Percentiles rank a stretch among this genome's conserved stretches.
These are phyloP conservation scores for Pulveroboletus frians DNA, from an alignment of 768 basidiomycete genomes.

Conservation along the genomic window DNA sequence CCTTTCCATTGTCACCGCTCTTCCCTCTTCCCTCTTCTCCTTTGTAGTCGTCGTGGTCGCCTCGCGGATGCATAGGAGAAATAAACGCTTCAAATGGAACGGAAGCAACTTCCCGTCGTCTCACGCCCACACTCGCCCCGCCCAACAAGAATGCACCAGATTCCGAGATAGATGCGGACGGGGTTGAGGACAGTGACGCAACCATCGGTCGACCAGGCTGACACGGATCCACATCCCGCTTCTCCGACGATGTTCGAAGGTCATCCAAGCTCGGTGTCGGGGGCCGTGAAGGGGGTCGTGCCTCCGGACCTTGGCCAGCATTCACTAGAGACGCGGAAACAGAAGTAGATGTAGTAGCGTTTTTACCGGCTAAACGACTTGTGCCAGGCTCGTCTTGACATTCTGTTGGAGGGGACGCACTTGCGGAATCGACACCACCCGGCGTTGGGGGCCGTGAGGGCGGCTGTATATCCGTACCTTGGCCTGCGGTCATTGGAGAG, in stretches of 20 bases:
- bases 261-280: slow-evolving; percentile 15
- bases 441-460: neutral
- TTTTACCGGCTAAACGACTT: neutral
- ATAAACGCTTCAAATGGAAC: slow-evolving; percentile 22
- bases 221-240: neutral
- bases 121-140: neutral
- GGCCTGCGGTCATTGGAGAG: neutral
- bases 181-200: neutral
- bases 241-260: slow-evolving; percentile 15
- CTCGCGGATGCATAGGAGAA: slow-evolving; percentile 9
- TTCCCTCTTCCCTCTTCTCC: neutral
- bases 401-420: neutral
- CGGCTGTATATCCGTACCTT: neutral
- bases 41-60: neutral
- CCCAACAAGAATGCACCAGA: neutral
- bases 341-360: neutral
- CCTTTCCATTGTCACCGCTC: neutral
- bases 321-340: neutral
- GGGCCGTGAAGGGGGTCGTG: neutral
- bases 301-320: neutral
- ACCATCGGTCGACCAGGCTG: neutral
- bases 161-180: neutral
- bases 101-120: neutral
- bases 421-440: neutral
- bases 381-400: neutral